These are phyloP conservation scores for Pythium phragmiticola DNA, from an alignment of 352 stramenopile genomes.

Conservation along the genomic window DNA sequence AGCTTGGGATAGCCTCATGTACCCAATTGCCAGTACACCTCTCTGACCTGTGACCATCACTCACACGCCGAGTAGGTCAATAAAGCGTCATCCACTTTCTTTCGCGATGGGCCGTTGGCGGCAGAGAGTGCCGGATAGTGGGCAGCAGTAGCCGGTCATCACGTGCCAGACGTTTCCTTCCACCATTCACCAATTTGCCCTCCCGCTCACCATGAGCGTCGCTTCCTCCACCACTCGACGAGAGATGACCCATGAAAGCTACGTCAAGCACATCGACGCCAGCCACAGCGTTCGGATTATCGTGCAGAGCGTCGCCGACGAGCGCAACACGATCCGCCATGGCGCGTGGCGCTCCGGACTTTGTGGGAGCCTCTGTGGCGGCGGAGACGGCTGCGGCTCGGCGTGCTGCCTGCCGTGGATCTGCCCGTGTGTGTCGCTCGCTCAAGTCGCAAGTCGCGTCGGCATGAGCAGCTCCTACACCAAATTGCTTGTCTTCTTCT, in stretches of 20 bases:
- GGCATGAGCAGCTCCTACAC: conserved; percentile 15
- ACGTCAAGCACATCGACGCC: conserved; percentile 20
- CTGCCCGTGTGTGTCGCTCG: conserved; percentile 22
- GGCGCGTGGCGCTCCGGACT: conserved; percentile 16
- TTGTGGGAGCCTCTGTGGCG: conserved; percentile 8
- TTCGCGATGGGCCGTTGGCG: not conserved
- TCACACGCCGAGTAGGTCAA: not conserved
- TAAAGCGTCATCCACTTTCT: not conserved
- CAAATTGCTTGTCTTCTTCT: conserved; percentile 15
- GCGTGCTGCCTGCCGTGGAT: conserved; percentile 21
- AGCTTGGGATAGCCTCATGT: conserved; percentile 5
- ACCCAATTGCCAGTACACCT: conserved; percentile 16
- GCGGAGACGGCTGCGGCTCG: conserved; percentile 9
- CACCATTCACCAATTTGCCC: not conserved
- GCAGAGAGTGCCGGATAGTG: conserved; percentile 4
- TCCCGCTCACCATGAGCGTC: conserved; percentile 5
- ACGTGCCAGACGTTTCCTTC: not conserved
- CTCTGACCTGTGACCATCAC: conserved; percentile 18
- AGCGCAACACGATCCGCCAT: conserved; percentile 18
- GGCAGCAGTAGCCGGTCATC: not conserved
- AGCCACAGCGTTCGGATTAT: conserved; percentile 27
- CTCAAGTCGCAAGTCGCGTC: conserved; percentile 16
- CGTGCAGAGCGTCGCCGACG: conserved; percentile 21
- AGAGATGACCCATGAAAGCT: conserved; percentile 7
- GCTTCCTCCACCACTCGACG: conserved; percentile 4